Evolutionary conservation across 2,329 filamentous ascomycete genomes (phyloP).

Genomic region (Mycosphaerella arachidis): DNA sequence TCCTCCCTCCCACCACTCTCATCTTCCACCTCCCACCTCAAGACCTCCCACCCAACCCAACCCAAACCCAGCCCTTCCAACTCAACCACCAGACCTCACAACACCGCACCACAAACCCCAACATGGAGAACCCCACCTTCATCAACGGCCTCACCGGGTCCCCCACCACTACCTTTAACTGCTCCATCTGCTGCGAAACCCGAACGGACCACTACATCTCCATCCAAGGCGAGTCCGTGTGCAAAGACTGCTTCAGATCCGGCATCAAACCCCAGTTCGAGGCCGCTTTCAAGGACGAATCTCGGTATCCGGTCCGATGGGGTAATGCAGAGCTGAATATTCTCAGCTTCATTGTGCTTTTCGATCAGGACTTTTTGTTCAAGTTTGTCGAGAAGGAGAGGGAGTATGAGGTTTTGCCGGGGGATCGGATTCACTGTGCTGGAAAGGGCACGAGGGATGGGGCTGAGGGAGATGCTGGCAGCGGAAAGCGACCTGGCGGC

Average conservation of each 20-base stretch:
- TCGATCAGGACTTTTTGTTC: not conserved
- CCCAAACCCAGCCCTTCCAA: not conserved
- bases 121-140: not conserved
- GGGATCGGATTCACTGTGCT: constrained; percentile 1
- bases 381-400: not conserved
- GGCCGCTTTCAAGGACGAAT: not conserved
- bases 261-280: not conserved
- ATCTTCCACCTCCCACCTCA: not conserved
- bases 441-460: not conserved
- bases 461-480: not conserved
- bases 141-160: not conserved
- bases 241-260: constrained; percentile 1
- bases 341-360: not conserved
- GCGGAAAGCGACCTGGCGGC: too few species aligned
- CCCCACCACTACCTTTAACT: not conserved
- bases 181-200: not conserved
- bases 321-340: not conserved
- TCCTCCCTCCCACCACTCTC: not conserved
- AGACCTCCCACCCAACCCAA: too few species aligned
- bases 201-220: not conserved
- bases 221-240: not conserved
- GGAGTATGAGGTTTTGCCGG: not conserved
- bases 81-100: not conserved
- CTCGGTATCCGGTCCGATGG: not conserved
- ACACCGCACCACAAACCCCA: not conserved